Evolutionary conservation across 495 filamentous ascomycete species (phyloP).

Genomic region (Ramalina intermedia): DNA sequence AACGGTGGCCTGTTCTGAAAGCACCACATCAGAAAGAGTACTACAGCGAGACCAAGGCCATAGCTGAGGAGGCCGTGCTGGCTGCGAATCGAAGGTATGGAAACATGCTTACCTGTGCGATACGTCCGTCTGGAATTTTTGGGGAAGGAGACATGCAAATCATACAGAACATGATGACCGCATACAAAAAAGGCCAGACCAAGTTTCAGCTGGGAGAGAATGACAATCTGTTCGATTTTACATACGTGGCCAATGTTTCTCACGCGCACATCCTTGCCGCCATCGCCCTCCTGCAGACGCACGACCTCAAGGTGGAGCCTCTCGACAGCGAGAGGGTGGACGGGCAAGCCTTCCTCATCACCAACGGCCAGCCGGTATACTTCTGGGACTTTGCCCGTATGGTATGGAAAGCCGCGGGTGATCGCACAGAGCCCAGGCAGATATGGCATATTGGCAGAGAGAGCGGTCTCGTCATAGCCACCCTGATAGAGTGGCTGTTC

Average conservation of each 20-base stretch:
- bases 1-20: slow-evolving; percentile 67
- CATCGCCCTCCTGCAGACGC: slow-evolving; percentile 49
- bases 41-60: slow-evolving; percentile 83
- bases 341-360: slow-evolving; percentile 90
- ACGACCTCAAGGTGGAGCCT: slow-evolving; percentile 36
- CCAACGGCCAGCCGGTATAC: slow-evolving; percentile 80
- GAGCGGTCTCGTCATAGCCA: slow-evolving; percentile 50
- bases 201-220: slow-evolving; percentile 79
- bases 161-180: slow-evolving; percentile 47
- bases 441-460: slow-evolving; percentile 53
- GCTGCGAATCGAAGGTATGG: slow-evolving; percentile 63
- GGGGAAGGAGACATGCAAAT: slow-evolving; percentile 72
- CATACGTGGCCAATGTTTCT: slow-evolving; percentile 39
- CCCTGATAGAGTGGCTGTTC: slow-evolving; percentile 51
- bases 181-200: slow-evolving; percentile 48
- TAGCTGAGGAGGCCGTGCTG: slow-evolving; percentile 74
- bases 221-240: slow-evolving; percentile 56
- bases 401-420: slow-evolving; percentile 61
- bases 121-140: slow-evolving; percentile 83
- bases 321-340: slow-evolving; percentile 71
- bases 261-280: slow-evolving; percentile 39
- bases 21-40: slow-evolving; percentile 65
- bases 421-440: slow-evolving; percentile 40
- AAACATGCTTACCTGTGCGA: slow-evolving; percentile 56
- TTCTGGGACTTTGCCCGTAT: slow-evolving; percentile 88